Evolutionary conservation across 2,329 filamentous ascomycete genomes (phyloP).

Genomic region (Chalaropsis ovoidea): DNA sequence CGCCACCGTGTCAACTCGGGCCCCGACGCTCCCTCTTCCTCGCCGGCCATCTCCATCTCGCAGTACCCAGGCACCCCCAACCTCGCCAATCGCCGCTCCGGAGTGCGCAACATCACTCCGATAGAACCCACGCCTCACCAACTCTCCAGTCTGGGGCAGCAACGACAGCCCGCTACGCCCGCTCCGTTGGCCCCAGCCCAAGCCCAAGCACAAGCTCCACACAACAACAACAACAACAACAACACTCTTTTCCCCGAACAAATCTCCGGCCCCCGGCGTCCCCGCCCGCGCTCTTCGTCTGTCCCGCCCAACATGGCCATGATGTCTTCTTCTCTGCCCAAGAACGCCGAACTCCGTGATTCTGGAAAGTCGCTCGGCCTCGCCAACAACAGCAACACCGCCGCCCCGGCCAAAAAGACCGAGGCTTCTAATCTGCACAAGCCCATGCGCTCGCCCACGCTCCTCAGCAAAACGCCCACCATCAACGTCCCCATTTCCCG

Average conservation of each 20-base stretch:
- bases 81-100: slow-evolving; percentile 18
- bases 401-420: background rate
- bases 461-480: slow-evolving; percentile 22
- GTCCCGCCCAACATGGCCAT: slow-evolving; percentile 31
- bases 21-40: background rate
- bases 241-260: slow-evolving; percentile 17
- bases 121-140: slow-evolving; percentile 22
- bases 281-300: slow-evolving; percentile 30
- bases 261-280: slow-evolving; percentile 14
- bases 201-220: background rate
- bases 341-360: slow-evolving; percentile 37
- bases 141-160: slow-evolving; percentile 15
- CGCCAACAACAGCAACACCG: background rate
- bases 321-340: slow-evolving; percentile 19
- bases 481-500: slow-evolving; percentile 25
- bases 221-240: background rate
- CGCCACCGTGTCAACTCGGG: background rate
- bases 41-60: background rate
- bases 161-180: slow-evolving; percentile 14
- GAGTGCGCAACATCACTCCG: slow-evolving; percentile 23
- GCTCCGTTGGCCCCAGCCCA: background rate
- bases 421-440: slow-evolving; percentile 2
- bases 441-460: slow-evolving; percentile 23
- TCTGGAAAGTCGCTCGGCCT: slow-evolving; percentile 42
- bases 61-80: slow-evolving; percentile 9